phyloP scores from a whole-genome alignment of 2,329 filamentous ascomycete species.

The Ophiosphaerella narmari region DNA sequence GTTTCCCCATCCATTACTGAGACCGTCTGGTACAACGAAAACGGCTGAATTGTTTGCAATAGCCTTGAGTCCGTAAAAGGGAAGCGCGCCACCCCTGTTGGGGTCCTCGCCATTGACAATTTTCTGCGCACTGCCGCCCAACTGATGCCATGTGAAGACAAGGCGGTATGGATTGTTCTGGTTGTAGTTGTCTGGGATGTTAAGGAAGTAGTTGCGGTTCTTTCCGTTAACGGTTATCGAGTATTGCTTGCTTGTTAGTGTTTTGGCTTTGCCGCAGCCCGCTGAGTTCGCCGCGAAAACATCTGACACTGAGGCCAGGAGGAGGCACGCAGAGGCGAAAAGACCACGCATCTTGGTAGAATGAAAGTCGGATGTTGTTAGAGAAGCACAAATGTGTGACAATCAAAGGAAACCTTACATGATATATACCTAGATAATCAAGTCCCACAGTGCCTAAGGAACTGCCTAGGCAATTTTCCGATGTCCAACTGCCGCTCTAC shows the following conservation, averaged over 20 bases:
- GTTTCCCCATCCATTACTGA: conserved; percentile 52
- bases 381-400: conserved; percentile 1
- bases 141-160: conserved; percentile 51
- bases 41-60: conserved; percentile 46
- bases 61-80: conserved; percentile 48
- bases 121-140: conserved; percentile 46
- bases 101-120: conserved; percentile 33
- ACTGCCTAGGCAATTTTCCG: not conserved
- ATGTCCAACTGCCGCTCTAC: conserved; percentile 5
- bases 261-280: conserved; percentile 21
- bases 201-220: conserved; percentile 47
- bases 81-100: conserved; percentile 28
- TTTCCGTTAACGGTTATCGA: conserved; percentile 42
- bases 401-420: not conserved
- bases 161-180: conserved; percentile 45
- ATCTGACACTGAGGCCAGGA: conserved; percentile 12
- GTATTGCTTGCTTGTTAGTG: conserved; percentile 15
- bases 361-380: not conserved
- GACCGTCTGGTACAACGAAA: conserved; percentile 51
- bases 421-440: conserved; percentile 1
- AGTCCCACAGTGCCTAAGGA: not conserved
- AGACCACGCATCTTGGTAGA: conserved; percentile 5
- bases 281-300: conserved; percentile 12
- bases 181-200: conserved; percentile 49
- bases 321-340: conserved; percentile 9